Base-by-base conservation (phyloP, 1,284 basidiomycete species). In the Binderoboletus segoi region DNA sequence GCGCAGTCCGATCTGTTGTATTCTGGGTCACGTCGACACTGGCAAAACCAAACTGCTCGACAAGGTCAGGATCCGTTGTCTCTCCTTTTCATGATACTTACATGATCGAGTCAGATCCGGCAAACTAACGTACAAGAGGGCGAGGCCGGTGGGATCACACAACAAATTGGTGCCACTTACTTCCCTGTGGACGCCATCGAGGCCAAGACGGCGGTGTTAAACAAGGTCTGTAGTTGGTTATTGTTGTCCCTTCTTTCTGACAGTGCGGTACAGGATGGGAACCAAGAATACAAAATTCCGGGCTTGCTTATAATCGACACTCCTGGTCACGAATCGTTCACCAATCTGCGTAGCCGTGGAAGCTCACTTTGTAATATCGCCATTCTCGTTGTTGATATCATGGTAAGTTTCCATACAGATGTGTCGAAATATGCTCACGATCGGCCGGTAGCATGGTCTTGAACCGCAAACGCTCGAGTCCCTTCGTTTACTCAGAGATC, bases 151-250 rank as follows among this genome's bases (percentile, higher is more conserved):
- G 97, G 97, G 80, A 99, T 99, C 73, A 99, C 97, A 1, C 97
- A 99, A 76, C 97, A 99, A 73, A 99, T 99, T 65, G 97, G 97
- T 82, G 97, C 97, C n/a, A 99, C 97, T 0, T 99, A 97, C 81
- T 99, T 99, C 87, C 97, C 97, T 47, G 89, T 91, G 48, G 92
- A 96, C n/a, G 94, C 95, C 8, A 97, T 99, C 73, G 86, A 90
- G 75, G 84, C 85, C 54, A 99, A 99, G 82, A 98, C 96, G 2
- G 79, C 81, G 20, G 94, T 97, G 20, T 79, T 99, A 75, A 96
- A 98, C 77, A 90, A 85, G 76, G 91, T 87, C 61, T 51, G 74
- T 71, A 16, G 51, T 45, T 42, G 43, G 52, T 54, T 45, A 24
- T 51, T 33, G 21, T 18, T 13, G 21, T 50, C 15, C 21, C 32